Evolutionary conservation across 169 alveolate species (phyloP), one percentile per base, ranked within the genome.

Genomic region (Theileria sp.): DNA sequence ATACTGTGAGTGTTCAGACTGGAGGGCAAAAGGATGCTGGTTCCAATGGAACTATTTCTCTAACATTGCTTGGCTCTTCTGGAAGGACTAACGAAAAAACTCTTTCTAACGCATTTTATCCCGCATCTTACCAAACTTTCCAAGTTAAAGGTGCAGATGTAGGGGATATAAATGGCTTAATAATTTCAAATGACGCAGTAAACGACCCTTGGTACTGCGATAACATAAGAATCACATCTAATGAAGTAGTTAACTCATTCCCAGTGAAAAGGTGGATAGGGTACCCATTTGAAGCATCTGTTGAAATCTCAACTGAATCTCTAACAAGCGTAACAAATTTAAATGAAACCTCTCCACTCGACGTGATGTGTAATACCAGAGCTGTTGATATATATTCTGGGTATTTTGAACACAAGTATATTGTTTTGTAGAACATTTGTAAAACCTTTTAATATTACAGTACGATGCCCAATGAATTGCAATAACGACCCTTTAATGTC

Each of bases 171-270:
- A 92, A 86, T 64, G 94, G 92, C 30, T 69, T 93, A n/a, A 61
- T 91, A n/a, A 77, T 93, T 51, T 88, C 92, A 15, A 93, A 93
- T 60, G 87, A 90, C 17, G 89, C 95, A 3, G 25, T 50, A n/a
- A 79, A 88, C 54, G 94, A 89, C 80, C 96, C 96, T 8, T 93
- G 96, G 96, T 93, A 93, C 79, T 93, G 96, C 60, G 96, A 92
- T 56, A 81, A 84, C 65, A 87, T 93, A 9, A 80, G 94, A 54
- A 79, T 93, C 34, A 72, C 86, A 49, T 76, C 87, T 61, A 88
- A 87, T 56, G 92, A 87, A 38, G 66, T 79, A 50, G 85, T 92
- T 32, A 87, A 81, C 30, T 75, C 93, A 49, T 93, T 89, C 73
- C 88, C 92, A 38, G 92, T 93, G 5, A 89, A 93, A 58, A 88